Conservation (phyloP, 805 yeast species). For the Metschnikowia arizonensis region DNA sequence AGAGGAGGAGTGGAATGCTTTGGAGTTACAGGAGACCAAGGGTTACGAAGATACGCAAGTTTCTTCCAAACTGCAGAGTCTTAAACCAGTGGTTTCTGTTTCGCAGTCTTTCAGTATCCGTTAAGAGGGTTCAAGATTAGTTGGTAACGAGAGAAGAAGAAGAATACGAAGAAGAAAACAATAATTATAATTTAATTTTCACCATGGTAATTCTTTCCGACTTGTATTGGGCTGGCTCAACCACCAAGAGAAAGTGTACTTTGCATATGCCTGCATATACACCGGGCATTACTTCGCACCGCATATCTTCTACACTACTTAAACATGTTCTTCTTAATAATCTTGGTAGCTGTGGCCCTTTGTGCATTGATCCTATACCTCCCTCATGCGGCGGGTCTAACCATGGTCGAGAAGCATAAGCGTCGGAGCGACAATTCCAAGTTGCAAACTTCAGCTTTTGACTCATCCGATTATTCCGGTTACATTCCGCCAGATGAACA, state of each 20-base stretch:
- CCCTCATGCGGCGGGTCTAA: conserved; percentile 50
- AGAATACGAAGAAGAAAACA: no score
- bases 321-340: conserved; percentile 34
- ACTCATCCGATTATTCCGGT: conserved; percentile 22
- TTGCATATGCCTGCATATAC: neutral
- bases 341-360: conserved; percentile 41
- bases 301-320: neutral
- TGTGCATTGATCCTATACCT: conserved; percentile 39
- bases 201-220: neutral
- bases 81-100: conserved; percentile 2
- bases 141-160: no score
- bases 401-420: conserved; percentile 35
- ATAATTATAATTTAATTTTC: no score
- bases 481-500: conserved; percentile 42
- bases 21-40: conserved; percentile 31
- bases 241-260: neutral
- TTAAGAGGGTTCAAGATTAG: no score
- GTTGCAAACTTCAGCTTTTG: conserved; percentile 4
- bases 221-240: no score
- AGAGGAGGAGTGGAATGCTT: conserved; percentile 54
- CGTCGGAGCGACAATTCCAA: conserved; percentile 7
- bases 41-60: neutral
- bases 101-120: conserved; percentile 2
- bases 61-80: neutral
- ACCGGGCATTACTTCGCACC: neutral